Evolutionary conservation across 495 filamentous ascomycete genomes (phyloP).

Genomic region (Daldinia bambusicola): DNA sequence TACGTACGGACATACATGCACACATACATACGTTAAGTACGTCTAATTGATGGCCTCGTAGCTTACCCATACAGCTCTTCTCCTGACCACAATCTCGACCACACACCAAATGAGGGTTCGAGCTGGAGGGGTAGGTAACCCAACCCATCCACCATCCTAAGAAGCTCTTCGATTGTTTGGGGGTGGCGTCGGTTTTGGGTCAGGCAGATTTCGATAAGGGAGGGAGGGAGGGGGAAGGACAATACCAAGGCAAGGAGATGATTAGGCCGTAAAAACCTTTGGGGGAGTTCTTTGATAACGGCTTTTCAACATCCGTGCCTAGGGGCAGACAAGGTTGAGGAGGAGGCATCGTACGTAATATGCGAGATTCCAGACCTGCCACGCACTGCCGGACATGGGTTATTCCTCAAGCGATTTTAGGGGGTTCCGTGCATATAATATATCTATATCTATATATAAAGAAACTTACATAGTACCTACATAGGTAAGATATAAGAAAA

Average conservation of each 20-base stretch:
- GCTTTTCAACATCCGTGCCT: constrained; percentile 37
- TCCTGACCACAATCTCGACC: not conserved
- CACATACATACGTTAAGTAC: not conserved
- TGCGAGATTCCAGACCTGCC: constrained; percentile 25
- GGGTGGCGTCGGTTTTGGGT: constrained; percentile 6
- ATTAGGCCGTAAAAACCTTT: constrained; percentile 5
- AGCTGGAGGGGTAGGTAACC: constrained; percentile 5
- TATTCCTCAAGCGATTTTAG: constrained; percentile 28
- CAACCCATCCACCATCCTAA: constrained; percentile 15
- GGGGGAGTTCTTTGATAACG: not conserved
- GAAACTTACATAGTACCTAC: too few relatives aligned
- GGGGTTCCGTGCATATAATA: constrained; percentile 1
- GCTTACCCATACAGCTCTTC: constrained; percentile 8
- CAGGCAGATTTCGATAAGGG: constrained; percentile 19
- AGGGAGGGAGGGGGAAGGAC: constrained; percentile 14
- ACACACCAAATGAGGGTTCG: constrained; percentile 10
- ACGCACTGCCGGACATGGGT: constrained; percentile 23
- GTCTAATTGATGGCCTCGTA: constrained; percentile 14
- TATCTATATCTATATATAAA: too few relatives aligned
- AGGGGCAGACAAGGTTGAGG: not conserved
- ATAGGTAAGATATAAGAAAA: constrained; percentile 4
- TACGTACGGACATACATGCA: not conserved
- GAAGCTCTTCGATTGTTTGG: not conserved
- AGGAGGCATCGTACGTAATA: constrained; percentile 13
- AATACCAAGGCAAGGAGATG: constrained; percentile 6